A percentile compares a stretch with the other conserved stretches of the same genome.
Conservation (phyloP, 441 rosid species). For the Gossypium gossypioides region DNA sequence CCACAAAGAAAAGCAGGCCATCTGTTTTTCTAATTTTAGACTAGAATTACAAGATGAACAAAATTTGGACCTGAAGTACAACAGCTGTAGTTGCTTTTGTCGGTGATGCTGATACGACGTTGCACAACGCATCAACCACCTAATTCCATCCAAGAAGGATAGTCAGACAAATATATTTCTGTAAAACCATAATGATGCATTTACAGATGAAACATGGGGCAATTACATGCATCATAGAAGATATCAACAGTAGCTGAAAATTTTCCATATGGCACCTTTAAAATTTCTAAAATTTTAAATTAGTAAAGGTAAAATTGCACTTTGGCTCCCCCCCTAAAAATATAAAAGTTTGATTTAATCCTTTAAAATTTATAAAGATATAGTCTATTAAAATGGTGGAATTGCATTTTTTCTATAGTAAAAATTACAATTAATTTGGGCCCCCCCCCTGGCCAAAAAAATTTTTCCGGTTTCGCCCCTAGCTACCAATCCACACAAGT, state of each 20-base stretch:
- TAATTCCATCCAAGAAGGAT: conserved; percentile 22
- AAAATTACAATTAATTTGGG: too few species aligned
- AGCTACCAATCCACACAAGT: neutral
- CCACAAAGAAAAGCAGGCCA: neutral
- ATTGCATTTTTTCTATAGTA: too few species aligned
- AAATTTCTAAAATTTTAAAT: too few species aligned
- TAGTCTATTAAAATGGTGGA: too few species aligned
- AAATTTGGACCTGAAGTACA: conserved; percentile 81
- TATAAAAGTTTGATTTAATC: too few species aligned
- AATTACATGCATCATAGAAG: neutral
- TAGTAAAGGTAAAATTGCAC: too few species aligned
- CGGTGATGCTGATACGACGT: conserved; percentile 87
- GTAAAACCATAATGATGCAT: neutral
- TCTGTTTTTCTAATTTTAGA: neutral
- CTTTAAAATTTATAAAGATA: too few species aligned
- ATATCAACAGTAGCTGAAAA: too few species aligned
- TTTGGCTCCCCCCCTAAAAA: too few species aligned
- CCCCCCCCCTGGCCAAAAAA: too few species aligned
- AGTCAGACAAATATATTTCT: conserved; percentile 5
- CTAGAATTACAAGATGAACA: conserved; percentile 21
- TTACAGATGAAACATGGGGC: neutral
- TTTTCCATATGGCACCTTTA: too few species aligned
- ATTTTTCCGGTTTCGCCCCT: too few species aligned
- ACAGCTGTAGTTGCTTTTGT: conserved; percentile 88
- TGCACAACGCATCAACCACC: conserved; percentile 98